phyloP scores from a whole-genome alignment of 2,329 filamentous ascomycete genomes.

The Diaporthe velutina region DNA sequence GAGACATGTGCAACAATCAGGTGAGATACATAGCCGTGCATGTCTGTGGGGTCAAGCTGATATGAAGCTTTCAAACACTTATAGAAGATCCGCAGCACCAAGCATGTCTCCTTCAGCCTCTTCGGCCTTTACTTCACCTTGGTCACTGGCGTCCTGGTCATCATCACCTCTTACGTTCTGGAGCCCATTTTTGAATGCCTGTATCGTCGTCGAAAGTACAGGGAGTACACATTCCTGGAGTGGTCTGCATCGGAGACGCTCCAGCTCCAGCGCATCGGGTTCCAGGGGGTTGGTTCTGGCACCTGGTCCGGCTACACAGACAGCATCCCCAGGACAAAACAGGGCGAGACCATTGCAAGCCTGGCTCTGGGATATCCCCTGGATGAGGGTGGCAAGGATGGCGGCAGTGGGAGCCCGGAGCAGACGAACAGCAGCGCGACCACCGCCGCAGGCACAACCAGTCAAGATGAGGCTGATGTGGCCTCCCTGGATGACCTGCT shows the following conservation, averaged over 20 bases:
- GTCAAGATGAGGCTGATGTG: not conserved
- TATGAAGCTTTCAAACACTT: not conserved
- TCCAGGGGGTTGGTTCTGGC: not conserved
- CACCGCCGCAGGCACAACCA: not conserved
- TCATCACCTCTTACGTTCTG: not conserved
- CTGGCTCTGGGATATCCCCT: not conserved
- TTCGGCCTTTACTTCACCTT: slow-evolving; percentile 18
- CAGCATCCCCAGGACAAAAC: not conserved
- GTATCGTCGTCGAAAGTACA: not conserved
- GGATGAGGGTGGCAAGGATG: not conserved
- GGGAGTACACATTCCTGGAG: not conserved
- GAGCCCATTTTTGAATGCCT: slow-evolving; percentile 10
- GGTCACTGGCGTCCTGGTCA: not conserved
- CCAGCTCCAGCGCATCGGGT: slow-evolving; percentile 1
- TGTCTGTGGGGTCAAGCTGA: not conserved
- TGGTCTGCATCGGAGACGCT: not conserved
- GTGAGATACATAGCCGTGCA: not conserved
- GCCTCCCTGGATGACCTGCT: slow-evolving; percentile 16
- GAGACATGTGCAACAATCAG: not conserved
- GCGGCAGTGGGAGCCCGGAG: not conserved
- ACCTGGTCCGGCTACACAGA: slow-evolving; percentile 5
- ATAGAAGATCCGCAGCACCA: not conserved
- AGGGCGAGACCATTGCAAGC: not conserved
- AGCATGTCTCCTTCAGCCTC: not conserved
- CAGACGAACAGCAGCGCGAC: not conserved